phyloP scores from a whole-genome alignment of 495 filamentous ascomycete species.

The Tuber brumale region DNA sequence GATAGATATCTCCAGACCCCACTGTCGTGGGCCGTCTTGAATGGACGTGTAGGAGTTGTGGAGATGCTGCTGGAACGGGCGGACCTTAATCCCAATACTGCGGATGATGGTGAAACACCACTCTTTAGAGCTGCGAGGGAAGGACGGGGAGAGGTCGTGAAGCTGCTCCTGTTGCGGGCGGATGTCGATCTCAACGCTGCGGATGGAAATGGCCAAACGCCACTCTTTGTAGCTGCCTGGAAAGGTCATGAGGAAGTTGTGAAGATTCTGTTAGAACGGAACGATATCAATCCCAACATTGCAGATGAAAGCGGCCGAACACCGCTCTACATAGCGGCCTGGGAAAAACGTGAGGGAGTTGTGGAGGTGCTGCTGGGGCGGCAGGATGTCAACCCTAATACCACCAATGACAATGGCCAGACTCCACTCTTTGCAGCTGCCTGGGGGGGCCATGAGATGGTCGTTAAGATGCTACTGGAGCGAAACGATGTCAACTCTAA shows the following conservation, averaged over 20 bases:
- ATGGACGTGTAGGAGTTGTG: background rate
- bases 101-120: background rate
- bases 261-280: background rate
- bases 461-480: too few species aligned
- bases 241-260: background rate
- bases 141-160: background rate
- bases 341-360: too few species aligned
- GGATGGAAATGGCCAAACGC: background rate
- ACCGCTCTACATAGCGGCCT: background rate
- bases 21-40: background rate
- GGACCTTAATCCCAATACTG: background rate
- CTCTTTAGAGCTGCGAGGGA: background rate
- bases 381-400: too few species aligned
- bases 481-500: too few species aligned
- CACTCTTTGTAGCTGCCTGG: background rate
- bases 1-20: background rate
- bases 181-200: background rate
- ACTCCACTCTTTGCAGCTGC: too few species aligned
- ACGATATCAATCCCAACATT: fast-evolving
- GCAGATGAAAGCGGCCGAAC: background rate
- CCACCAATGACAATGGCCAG: too few species aligned
- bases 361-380: too few species aligned
- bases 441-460: too few species aligned
- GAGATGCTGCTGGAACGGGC: background rate
- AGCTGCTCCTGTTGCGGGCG: background rate